phyloP scores from a whole-genome alignment of 192 early-diverging fungal genomes.

The Cetraspora pellucida region DNA sequence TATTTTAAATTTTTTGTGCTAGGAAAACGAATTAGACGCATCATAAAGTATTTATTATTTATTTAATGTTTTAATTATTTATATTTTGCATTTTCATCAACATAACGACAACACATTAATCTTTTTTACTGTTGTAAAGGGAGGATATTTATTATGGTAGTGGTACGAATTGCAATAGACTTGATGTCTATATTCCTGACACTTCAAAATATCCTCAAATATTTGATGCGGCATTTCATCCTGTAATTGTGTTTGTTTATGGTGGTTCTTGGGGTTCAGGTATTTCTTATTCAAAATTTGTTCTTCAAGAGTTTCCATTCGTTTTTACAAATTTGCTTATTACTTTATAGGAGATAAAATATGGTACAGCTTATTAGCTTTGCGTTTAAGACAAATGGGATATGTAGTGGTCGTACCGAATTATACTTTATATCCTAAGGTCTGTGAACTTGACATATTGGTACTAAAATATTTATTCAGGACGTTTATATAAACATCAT shows the following conservation, averaged over 20 bases:
- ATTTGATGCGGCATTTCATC: constrained; percentile 17
- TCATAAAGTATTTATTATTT: not conserved
- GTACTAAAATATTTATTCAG: not conserved
- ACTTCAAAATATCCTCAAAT: not conserved
- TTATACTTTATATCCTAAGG: constrained; percentile 56
- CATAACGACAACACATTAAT: not conserved
- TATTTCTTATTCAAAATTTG: not conserved
- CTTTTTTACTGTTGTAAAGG: not conserved
- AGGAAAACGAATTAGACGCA: constrained; percentile 7
- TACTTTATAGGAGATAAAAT: constrained; percentile 35
- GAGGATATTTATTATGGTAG: constrained; percentile 29
- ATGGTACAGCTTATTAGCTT: constrained; percentile 52
- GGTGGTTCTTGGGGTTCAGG: constrained; percentile 60
- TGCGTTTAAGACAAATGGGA: constrained; percentile 53
- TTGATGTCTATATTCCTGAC: constrained; percentile 46
- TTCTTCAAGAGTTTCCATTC: not conserved
- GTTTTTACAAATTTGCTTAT: not conserved
- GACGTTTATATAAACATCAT: not conserved
- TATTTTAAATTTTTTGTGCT: constrained; percentile 43
- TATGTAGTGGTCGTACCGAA: constrained; percentile 60
- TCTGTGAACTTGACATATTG: constrained; percentile 26
- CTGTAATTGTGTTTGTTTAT: constrained; percentile 59
- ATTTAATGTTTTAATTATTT: not conserved
- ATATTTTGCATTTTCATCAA: not conserved
- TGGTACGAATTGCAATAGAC: not conserved